These are phyloP conservation scores for Annona squamosa DNA, from an alignment of 164 flowering plant species.

Conservation along the genomic window DNA sequence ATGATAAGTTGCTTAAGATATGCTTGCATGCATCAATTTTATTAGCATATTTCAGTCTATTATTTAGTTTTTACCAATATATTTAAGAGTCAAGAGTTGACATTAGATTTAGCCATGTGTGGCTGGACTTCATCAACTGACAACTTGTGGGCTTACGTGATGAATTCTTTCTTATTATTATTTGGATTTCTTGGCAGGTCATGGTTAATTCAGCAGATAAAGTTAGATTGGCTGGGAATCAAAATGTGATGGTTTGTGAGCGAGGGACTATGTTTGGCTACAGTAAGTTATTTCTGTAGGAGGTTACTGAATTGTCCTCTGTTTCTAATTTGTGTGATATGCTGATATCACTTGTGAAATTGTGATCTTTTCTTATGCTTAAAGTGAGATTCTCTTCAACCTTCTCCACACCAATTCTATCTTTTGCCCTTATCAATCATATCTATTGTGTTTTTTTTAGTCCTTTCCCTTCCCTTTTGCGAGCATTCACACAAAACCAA, in stretches of 20 bases:
- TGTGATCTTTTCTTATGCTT: not conserved
- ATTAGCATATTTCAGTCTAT: not conserved
- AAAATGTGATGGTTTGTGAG: conserved; percentile 95
- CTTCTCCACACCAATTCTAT: too few relatives aligned
- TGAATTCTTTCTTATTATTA: too few relatives aligned
- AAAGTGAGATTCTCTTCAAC: not conserved
- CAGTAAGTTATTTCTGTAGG: conserved; percentile 45
- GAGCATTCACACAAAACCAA: too few relatives aligned
- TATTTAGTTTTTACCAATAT: too few relatives aligned
- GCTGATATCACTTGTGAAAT: not conserved
- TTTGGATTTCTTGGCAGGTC: conserved; percentile 41
- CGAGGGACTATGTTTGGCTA: conserved; percentile 99
- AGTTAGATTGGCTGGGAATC: conserved; percentile 84
- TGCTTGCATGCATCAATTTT: not conserved
- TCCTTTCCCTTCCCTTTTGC: not conserved
- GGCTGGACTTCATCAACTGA: too few relatives aligned
- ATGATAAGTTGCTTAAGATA: not conserved
- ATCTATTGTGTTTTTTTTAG: not conserved
- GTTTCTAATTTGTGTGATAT: not conserved
- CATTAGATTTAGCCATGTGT: too few relatives aligned
- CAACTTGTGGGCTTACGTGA: too few relatives aligned
- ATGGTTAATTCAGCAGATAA: conserved; percentile 95
- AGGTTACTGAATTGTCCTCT: not conserved
- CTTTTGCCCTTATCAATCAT: too few relatives aligned
- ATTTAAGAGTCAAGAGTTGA: too few relatives aligned